Conservation (phyloP, 495 filamentous ascomycete genomes). For the Xanthoparmelia taractica region DNA sequence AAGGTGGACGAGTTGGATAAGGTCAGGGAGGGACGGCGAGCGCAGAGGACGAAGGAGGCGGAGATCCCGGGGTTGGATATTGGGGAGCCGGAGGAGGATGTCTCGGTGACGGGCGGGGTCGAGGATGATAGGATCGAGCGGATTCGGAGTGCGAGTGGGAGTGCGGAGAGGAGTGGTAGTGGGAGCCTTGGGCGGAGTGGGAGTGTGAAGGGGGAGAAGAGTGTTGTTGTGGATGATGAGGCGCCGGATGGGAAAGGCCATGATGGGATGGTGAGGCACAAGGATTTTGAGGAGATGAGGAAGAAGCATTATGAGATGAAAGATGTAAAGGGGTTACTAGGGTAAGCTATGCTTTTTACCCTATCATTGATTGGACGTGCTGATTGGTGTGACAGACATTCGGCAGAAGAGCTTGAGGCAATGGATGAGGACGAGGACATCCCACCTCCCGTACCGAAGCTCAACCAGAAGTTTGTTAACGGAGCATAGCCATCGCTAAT, state of each 20-base stretch:
- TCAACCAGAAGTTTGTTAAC: conserved; percentile 15
- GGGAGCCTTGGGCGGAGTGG: conserved; percentile 25
- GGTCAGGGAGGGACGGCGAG: conserved; percentile 34
- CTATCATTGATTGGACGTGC: not conserved
- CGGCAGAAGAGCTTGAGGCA: conserved; percentile 40
- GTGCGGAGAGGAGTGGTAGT: conserved; percentile 38
- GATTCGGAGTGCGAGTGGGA: conserved; percentile 30
- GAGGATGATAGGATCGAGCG: conserved; percentile 27
- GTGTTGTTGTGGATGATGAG: conserved; percentile 62
- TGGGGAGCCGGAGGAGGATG: conserved; percentile 83
- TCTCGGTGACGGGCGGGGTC: conserved; percentile 25
- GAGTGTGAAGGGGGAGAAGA: conserved; percentile 54
- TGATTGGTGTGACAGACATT: conserved; percentile 14
- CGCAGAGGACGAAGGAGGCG: conserved; percentile 45
- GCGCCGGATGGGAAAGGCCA: conserved; percentile 56
- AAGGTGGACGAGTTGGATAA: conserved; percentile 70
- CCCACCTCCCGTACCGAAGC: conserved; percentile 21
- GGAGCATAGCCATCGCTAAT: conserved; percentile 1
- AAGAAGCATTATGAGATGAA: conserved; percentile 99
- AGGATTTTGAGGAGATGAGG: conserved; percentile 78
- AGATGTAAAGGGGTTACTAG: conserved; percentile 82
- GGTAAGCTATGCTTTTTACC: conserved; percentile 42
- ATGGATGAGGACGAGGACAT: conserved; percentile 46
- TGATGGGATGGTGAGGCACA: conserved; percentile 84
- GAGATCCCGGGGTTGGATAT: conserved; percentile 90